Evolutionary conservation across 768 basidiomycete genomes (phyloP).

Genomic region (Suillus paluster): DNA sequence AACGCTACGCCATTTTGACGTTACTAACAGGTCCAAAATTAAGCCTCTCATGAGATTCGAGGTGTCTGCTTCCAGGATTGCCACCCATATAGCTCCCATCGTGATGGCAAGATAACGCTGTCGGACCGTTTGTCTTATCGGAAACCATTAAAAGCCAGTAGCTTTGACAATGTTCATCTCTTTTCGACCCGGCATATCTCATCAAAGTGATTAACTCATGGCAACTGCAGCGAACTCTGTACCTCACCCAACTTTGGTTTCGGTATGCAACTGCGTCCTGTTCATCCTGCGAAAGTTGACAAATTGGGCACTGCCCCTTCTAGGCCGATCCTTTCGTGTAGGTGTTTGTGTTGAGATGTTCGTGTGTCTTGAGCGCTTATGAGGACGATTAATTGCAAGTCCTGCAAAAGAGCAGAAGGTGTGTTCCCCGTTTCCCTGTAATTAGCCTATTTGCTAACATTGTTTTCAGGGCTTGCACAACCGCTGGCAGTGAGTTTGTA

Average conservation of each 20-base stretch:
- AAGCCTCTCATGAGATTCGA: not conserved
- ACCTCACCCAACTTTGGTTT: conserved; percentile 59
- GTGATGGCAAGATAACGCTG: conserved; percentile 4
- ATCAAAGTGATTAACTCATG: conserved; percentile 37
- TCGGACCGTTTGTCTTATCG: conserved; percentile 11
- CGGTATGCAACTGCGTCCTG: conserved; percentile 40
- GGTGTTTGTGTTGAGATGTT: conserved; percentile 25
- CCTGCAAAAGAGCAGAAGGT: conserved; percentile 63
- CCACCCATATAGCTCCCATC: not conserved
- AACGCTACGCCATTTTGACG: not conserved
- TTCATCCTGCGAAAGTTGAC: not conserved
- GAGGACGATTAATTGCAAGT: conserved; percentile 31
- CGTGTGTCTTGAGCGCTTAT: conserved; percentile 3
- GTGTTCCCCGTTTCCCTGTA: conserved; percentile 3
- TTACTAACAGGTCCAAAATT: not conserved
- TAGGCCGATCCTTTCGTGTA: conserved; percentile 76
- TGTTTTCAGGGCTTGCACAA: conserved; percentile 61
- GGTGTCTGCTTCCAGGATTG: not conserved
- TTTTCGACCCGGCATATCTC: not conserved
- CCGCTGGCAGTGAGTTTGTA: conserved; percentile 67
- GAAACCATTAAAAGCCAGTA: conserved; percentile 1
- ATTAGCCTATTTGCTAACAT: not conserved
- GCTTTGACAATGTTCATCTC: not conserved
- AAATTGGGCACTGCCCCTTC: not conserved
- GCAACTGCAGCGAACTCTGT: conserved; percentile 66